Percentiles rank a stretch among this genome's conserved stretches.
phyloP scores from a whole-genome alignment of 176 grass and related monocot species.

The Rhynchospora breviuscula region DNA sequence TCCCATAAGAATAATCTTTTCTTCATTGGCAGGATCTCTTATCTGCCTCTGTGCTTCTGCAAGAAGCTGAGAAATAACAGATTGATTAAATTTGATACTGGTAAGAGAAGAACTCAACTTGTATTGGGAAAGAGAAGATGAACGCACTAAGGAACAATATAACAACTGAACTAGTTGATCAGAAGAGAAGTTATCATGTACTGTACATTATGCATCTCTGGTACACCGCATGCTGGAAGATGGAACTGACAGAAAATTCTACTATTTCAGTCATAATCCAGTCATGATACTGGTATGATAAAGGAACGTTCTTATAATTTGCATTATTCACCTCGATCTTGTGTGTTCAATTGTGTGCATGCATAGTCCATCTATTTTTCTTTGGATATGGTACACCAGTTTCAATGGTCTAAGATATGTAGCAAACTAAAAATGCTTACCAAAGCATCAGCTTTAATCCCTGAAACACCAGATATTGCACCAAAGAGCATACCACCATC shows the following conservation, averaged over 20 bases:
- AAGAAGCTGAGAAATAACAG: slow-evolving; percentile 81
- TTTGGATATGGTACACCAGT: slow-evolving; percentile 20
- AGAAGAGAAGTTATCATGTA: background rate
- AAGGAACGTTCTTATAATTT: background rate
- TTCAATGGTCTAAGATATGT: slow-evolving; percentile 33
- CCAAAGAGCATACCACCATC: slow-evolving; percentile 91
- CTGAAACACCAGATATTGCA: slow-evolving; percentile 70
- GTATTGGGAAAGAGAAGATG: background rate
- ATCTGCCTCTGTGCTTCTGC: slow-evolving; percentile 73
- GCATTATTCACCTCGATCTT: background rate
- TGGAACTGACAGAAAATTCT: background rate
- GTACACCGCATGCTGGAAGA: background rate
- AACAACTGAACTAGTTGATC: background rate
- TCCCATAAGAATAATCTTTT: slow-evolving; percentile 65
- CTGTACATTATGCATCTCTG: background rate
- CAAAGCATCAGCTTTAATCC: slow-evolving; percentile 92
- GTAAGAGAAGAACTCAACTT: background rate
- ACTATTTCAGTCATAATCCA: background rate
- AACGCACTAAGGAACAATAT: background rate
- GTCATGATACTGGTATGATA: background rate
- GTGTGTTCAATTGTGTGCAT: background rate
- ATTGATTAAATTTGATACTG: slow-evolving; percentile 18
- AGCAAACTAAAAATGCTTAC: slow-evolving; percentile 56
- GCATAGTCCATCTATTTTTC: background rate
- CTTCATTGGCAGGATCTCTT: slow-evolving; percentile 49